Conservation (phyloP, 2,329 filamentous ascomycete genomes). For the Chrysoporthe puriensis region DNA sequence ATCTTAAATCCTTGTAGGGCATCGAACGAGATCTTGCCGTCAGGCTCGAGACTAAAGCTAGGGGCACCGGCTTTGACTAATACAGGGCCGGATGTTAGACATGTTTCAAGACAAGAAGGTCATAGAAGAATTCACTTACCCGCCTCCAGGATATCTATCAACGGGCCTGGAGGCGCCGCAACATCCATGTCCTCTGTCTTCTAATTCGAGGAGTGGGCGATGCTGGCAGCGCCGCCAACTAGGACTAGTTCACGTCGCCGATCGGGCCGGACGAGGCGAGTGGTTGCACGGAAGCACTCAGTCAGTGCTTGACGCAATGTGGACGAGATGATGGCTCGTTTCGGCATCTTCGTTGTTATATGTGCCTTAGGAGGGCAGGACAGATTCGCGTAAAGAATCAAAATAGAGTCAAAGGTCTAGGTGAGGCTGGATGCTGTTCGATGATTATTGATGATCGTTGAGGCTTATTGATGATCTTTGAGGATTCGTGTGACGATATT, state of each 20-base stretch:
- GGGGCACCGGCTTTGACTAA: not conserved
- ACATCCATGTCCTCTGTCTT: not conserved
- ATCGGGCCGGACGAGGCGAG: not conserved
- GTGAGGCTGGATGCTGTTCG: no score
- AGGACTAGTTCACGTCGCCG: not conserved
- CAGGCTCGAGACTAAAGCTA: not conserved
- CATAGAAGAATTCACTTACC: not conserved
- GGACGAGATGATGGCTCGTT: not conserved
- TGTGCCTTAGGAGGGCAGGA: no score
- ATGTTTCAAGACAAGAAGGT: no score
- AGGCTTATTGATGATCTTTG: no score
- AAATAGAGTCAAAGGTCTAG: no score
- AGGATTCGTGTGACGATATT: no score
- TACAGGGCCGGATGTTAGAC: not conserved
- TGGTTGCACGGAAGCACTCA: not conserved
- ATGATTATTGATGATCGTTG: no score
- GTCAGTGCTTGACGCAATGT: not conserved
- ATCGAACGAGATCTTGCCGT: slow-evolving; percentile 1
- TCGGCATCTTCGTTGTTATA: not conserved
- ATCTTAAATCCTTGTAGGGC: not conserved
- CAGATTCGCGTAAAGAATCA: no score
- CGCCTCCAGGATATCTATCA: not conserved
- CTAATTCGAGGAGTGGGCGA: not conserved
- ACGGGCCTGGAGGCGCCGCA: not conserved
- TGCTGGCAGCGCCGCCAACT: slow-evolving; percentile 1